Conservation (phyloP, 441 rosid genomes). For the Biscutella laevigata region DNA sequence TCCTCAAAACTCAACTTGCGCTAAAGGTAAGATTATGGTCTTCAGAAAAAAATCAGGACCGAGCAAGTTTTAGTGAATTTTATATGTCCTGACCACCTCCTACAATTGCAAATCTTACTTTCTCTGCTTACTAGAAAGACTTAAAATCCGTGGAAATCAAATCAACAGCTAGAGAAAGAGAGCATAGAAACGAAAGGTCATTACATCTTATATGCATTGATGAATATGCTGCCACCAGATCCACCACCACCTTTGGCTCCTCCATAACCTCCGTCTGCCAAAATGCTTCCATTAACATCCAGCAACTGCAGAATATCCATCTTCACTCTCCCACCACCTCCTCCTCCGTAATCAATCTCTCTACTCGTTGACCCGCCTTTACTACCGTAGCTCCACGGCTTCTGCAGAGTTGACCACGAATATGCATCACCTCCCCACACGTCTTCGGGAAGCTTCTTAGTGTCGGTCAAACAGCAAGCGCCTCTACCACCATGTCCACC, state of each 20-base stretch:
- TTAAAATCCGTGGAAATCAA: background rate
- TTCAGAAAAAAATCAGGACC: conserved; percentile 6
- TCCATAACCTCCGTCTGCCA: conserved; percentile 83
- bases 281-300: conserved; percentile 60
- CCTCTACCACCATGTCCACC: conserved; percentile 98
- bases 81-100: background rate
- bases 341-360: conserved; percentile 80
- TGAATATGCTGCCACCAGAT: conserved; percentile 78
- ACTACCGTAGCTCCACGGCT: conserved; percentile 76
- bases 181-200: conserved; percentile 15
- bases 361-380: conserved; percentile 74
- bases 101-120: conserved; percentile 11
- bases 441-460: conserved; percentile 72
- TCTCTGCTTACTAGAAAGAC: conserved; percentile 1
- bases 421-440: conserved; percentile 98
- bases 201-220: conserved; percentile 79
- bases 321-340: conserved; percentile 80
- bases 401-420: conserved; percentile 73
- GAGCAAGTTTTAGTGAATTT: conserved; percentile 8
- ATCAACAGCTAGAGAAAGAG: conserved; percentile 10
- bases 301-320: conserved; percentile 36
- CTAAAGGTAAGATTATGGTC: background rate
- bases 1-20: conserved; percentile 1
- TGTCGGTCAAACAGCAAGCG: conserved; percentile 66
- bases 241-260: conserved; percentile 97